A percentile compares a stretch with the other conserved stretches of the same genome.
Evolutionary conservation across 805 yeast genomes (phyloP).

Genomic region (Metschnikowia cubensis): DNA sequence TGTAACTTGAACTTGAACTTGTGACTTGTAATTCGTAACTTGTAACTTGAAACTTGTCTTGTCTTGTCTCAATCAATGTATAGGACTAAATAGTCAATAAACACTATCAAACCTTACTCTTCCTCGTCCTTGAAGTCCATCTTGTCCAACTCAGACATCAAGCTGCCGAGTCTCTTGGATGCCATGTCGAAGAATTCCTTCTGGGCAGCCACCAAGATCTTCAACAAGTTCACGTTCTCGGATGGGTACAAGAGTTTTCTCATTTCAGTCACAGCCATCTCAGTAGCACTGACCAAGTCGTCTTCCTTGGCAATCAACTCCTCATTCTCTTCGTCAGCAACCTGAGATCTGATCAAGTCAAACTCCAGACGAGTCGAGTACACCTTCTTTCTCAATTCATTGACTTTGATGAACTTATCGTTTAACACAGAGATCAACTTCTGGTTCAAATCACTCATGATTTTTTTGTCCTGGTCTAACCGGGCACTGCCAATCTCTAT

Average conservation of each 20-base stretch:
- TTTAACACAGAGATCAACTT: slow-evolving; percentile 51
- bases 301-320: slow-evolving; percentile 63
- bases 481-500: slow-evolving; percentile 64
- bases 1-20: too few species aligned
- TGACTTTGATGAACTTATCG: slow-evolving; percentile 57
- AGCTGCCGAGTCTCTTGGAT: slow-evolving; percentile 31
- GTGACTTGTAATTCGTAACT: too few species aligned
- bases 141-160: slow-evolving; percentile 30
- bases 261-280: slow-evolving; percentile 76
- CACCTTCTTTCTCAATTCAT: slow-evolving; percentile 60
- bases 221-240: slow-evolving; percentile 58
- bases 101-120: slow-evolving; percentile 10
- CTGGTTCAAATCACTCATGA: slow-evolving; percentile 55
- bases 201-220: slow-evolving; percentile 67
- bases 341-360: slow-evolving; percentile 63
- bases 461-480: slow-evolving; percentile 62
- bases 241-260: slow-evolving; percentile 65
- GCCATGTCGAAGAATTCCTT: slow-evolving; percentile 49
- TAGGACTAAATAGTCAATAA: neutral
- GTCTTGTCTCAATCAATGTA: neutral
- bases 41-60: too few species aligned
- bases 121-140: slow-evolving; percentile 36
- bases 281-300: slow-evolving; percentile 74
- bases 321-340: slow-evolving; percentile 43
- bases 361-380: slow-evolving; percentile 66